Percentiles rank a stretch among this genome's conserved stretches.
phyloP scores from a whole-genome alignment of 345 rosid species.

The Aegle marmelos region DNA sequence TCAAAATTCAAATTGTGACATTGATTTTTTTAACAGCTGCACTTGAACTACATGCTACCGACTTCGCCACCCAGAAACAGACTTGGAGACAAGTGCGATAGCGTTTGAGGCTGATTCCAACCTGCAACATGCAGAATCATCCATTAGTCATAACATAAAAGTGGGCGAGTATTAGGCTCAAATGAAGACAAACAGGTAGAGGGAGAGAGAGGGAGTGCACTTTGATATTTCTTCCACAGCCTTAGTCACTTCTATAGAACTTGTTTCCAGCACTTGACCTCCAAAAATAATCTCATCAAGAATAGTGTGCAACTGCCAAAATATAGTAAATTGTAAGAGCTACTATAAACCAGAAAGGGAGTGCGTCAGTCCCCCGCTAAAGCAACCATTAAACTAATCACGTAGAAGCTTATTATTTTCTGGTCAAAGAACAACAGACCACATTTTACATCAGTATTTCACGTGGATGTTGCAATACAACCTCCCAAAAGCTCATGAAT shows the following conservation, averaged over 20 bases:
- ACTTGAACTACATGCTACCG: slow-evolving; percentile 27
- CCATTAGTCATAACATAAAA: background rate
- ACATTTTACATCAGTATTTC: background rate
- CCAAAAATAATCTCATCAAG: slow-evolving; percentile 86
- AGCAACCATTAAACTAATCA: background rate
- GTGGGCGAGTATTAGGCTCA: no score
- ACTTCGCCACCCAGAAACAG: slow-evolving; percentile 75
- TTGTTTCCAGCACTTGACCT: slow-evolving; percentile 94
- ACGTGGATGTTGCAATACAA: background rate
- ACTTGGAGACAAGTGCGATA: slow-evolving; percentile 61
- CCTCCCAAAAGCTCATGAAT: background rate
- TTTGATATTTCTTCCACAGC: slow-evolving; percentile 85
- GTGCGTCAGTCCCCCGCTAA: background rate
- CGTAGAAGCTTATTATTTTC: background rate
- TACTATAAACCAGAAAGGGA: background rate
- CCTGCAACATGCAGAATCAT: slow-evolving; percentile 38
- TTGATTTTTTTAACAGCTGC: background rate
- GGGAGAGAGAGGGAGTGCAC: slow-evolving; percentile 32
- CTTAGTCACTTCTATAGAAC: slow-evolving; percentile 70
- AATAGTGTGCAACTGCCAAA: slow-evolving; percentile 69
- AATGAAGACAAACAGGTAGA: background rate
- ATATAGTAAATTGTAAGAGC: background rate
- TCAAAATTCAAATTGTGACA: background rate
- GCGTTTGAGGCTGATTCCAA: slow-evolving; percentile 77
- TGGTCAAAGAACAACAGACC: background rate